Base-by-base conservation (phyloP, 2,329 filamentous ascomycete genomes). In the Venturia oleaginea region DNA sequence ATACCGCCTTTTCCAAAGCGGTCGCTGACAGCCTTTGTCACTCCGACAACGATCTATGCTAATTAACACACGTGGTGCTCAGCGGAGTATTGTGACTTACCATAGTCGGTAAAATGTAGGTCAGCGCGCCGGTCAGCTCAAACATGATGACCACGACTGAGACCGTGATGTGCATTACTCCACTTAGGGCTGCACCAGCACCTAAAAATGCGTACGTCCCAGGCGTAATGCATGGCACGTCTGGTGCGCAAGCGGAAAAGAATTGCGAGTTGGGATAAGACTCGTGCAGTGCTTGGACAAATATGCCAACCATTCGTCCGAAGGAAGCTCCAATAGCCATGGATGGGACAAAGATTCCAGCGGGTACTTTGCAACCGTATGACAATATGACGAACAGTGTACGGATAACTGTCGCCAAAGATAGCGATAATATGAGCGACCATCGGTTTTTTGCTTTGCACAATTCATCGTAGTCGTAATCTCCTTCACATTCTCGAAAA, bases 141-240 rank as follows among this genome's bases (percentile, higher is more conserved):
- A 99, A 99, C 89, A 97, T 97, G 75, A 99, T 99, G 71, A 99
- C 94, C 2, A 97, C 93, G 11, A 99, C 92, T 0, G 92, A 95
- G 19, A 99, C 87, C 0, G 93, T 97, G 67, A 99, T 90, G 75
- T 97, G 94, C 93, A 97, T 99, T 72, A 97, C 97, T 11, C 94
- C 94, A 74, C 90, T 93, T 30, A 99, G 81, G 0, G 94, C 91
- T 1, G 94, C 93, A 0, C 87, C 94, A 5, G 94, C 94, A 51
- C 94, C 94, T 0, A 99, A 82, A 69, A 99, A 96, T 7, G 94
- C 94, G 72, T 99, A 99, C 0, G 94, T 97, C 11, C 94, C 94
- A 0, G 94, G 94, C 0, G 94, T 99, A 70, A 99, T 97, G 74
- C 94, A 99, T 1, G 93, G 91, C 46, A 92, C 89, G 72, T 97